phyloP scores from a whole-genome alignment of 805 yeast species.

The Schwanniomyces occidentalis region DNA sequence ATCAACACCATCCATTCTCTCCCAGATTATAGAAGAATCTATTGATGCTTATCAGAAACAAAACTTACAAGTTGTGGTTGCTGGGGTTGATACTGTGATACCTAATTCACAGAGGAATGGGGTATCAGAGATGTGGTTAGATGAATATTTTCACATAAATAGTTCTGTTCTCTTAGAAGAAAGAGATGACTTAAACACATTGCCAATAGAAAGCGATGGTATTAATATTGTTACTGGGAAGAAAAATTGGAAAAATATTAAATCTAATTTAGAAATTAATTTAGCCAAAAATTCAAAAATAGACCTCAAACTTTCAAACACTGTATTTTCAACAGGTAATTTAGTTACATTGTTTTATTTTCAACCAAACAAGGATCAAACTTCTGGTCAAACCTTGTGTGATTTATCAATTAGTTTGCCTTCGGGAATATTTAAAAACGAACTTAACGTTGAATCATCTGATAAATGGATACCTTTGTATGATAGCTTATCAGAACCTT shows the following conservation, averaged over 20 bases:
- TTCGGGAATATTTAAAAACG: conserved; percentile 7
- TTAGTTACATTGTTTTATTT: conserved; percentile 38
- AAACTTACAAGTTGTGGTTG: conserved; percentile 37
- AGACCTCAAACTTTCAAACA: conserved; percentile 36
- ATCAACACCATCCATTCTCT: conserved; percentile 36
- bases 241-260: conserved; percentile 39
- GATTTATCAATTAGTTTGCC: conserved; percentile 27
- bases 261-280: conserved; percentile 21
- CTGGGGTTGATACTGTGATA: conserved; percentile 40
- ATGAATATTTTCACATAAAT: conserved; percentile 19
- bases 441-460: conserved; percentile 3
- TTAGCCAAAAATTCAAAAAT: conserved; percentile 14
- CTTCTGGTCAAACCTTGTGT: conserved; percentile 30
- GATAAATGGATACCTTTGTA: conserved; percentile 39
- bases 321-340: conserved; percentile 36
- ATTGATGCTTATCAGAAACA: conserved; percentile 24
- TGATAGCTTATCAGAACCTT: conserved; percentile 19
- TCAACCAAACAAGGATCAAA: conserved; percentile 16
- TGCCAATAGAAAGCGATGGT: conserved; percentile 35
- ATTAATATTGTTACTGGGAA: conserved; percentile 31
- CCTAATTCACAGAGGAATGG: conserved; percentile 35
- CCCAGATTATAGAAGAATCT: conserved; percentile 29
- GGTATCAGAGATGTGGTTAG: conserved; percentile 40
- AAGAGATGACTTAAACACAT: conserved; percentile 22
- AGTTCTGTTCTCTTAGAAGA: conserved; percentile 20